Evolutionary conservation across 495 filamentous ascomycete species (phyloP).

Genomic region (Lepraria neglecta): DNA sequence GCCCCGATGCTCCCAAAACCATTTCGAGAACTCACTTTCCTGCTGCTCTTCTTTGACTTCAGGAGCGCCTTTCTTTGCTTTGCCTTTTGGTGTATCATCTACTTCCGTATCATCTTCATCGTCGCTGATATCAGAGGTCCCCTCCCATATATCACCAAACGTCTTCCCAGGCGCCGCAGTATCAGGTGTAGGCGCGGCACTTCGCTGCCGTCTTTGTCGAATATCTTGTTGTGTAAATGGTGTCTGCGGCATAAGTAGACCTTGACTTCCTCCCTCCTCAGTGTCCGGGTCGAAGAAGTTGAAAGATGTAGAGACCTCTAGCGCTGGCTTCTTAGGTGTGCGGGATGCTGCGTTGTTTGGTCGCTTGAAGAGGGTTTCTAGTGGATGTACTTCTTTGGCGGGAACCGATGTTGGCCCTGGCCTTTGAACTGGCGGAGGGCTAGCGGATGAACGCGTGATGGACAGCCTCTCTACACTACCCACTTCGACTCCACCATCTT

Average conservation of each 20-base stretch:
- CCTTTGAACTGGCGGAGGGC: constrained; percentile 12
- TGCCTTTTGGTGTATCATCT: constrained; percentile 28
- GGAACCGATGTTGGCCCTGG: constrained; percentile 21
- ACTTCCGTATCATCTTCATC: constrained; percentile 40
- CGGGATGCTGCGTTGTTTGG: constrained; percentile 36
- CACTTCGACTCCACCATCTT: constrained; percentile 25
- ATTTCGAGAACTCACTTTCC: constrained; percentile 72
- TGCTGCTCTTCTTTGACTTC: constrained; percentile 32
- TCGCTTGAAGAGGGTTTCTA: constrained; percentile 86
- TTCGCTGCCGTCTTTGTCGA: constrained; percentile 62
- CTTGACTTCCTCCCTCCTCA: constrained; percentile 31
- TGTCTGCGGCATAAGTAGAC: constrained; percentile 56
- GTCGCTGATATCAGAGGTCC: constrained; percentile 26
- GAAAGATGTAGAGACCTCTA: constrained; percentile 49
- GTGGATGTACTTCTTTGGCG: constrained; percentile 62
- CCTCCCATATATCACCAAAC: constrained; percentile 23
- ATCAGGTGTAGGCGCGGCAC: constrained; percentile 90
- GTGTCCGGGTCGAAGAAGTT: constrained; percentile 56
- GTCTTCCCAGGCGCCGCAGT: constrained; percentile 58
- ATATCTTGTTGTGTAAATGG: constrained; percentile 75
- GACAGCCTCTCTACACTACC: constrained; percentile 23
- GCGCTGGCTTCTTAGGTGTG: constrained; percentile 34
- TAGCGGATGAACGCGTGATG: constrained; percentile 24
- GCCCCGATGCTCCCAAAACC: constrained; percentile 88
- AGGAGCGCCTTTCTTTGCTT: constrained; percentile 15